Evolutionary conservation across 257 asterid genomes (phyloP).

Genomic region (Fraxinus excelsior): DNA sequence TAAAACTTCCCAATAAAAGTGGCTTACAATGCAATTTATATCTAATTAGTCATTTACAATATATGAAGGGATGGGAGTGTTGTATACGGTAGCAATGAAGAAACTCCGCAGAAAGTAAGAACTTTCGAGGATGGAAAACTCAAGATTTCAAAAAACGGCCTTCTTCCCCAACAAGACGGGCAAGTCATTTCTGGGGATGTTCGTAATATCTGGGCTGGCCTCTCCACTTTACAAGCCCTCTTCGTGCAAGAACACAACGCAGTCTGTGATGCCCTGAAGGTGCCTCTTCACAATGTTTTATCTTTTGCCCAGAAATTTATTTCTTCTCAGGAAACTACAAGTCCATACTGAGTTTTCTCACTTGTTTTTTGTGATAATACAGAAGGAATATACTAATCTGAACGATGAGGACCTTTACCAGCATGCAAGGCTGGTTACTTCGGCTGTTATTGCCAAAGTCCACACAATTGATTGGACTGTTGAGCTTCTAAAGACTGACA

Average conservation of each 20-base stretch:
- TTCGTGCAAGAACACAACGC: constrained; percentile 64
- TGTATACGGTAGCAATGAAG: constrained; percentile 49
- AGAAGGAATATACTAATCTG: constrained; percentile 48
- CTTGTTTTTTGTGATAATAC: not conserved
- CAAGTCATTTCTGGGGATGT: constrained; percentile 49
- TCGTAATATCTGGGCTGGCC: constrained; percentile 68
- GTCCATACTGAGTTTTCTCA: not conserved
- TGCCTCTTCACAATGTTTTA: not conserved
- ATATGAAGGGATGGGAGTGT: constrained; percentile 66
- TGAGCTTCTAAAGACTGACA: constrained; percentile 64
- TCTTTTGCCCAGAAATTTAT: too few species aligned
- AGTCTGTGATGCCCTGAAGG: constrained; percentile 59
- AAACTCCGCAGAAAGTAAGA: constrained; percentile 39
- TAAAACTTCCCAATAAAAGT: constrained; percentile 7
- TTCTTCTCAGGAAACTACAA: too few species aligned
- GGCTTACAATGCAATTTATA: too few species aligned
- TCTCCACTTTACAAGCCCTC: constrained; percentile 52
- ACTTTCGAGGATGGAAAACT: constrained; percentile 60
- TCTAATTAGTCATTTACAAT: not conserved
- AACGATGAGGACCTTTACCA: constrained; percentile 52
- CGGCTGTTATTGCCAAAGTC: constrained; percentile 66
- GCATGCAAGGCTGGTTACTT: constrained; percentile 58
- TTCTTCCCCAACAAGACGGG: constrained; percentile 47
- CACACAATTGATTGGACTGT: constrained; percentile 83
- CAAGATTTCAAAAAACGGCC: constrained; percentile 47